A percentile compares a stretch with the other conserved stretches of the same genome.
Conservation (phyloP, 2,329 filamentous ascomycete genomes). For the Corynespora cassiicola region DNA sequence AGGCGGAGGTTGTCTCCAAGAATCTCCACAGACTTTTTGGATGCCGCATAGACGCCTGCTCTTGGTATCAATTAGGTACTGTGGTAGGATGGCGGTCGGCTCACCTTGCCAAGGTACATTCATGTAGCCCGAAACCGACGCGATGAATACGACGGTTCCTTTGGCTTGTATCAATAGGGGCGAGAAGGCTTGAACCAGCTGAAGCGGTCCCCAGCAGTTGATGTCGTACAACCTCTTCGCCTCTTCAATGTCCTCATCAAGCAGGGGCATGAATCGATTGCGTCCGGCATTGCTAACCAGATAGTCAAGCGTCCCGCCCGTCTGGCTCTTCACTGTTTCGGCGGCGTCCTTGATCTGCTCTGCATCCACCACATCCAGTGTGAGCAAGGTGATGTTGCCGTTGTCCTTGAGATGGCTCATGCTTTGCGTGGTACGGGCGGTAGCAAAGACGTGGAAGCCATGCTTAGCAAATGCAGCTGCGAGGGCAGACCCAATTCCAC, state of each 20-base stretch:
- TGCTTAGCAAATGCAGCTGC: conserved; percentile 44
- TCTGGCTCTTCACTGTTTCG: conserved; percentile 45
- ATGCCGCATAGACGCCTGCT: conserved; percentile 41
- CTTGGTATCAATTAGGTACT: neutral
- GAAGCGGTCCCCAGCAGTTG: conserved; percentile 50
- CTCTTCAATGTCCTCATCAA: conserved; percentile 23
- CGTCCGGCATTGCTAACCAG: conserved; percentile 53
- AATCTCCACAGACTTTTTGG: conserved; percentile 46
- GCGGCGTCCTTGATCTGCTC: conserved; percentile 53
- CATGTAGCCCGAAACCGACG: conserved; percentile 6
- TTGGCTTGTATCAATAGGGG: conserved; percentile 20
- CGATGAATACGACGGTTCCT: conserved; percentile 3
- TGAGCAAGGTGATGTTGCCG: conserved; percentile 29
- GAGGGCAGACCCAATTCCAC: conserved; percentile 51
- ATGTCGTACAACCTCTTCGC: conserved; percentile 25
- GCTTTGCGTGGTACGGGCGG: conserved; percentile 37
- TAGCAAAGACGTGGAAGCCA: conserved; percentile 50
- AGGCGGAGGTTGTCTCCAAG: conserved; percentile 28
- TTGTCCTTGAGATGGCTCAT: conserved; percentile 3
- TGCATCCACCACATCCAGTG: conserved; percentile 56
- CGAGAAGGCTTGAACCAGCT: conserved; percentile 47
- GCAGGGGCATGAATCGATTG: conserved; percentile 39
- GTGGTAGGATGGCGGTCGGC: neutral
- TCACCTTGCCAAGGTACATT: conserved; percentile 1
- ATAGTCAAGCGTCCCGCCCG: conserved; percentile 17